These are phyloP conservation scores for Sporothrix globosa DNA, from an alignment of 2,329 filamentous ascomycete species.

Conservation along the genomic window DNA sequence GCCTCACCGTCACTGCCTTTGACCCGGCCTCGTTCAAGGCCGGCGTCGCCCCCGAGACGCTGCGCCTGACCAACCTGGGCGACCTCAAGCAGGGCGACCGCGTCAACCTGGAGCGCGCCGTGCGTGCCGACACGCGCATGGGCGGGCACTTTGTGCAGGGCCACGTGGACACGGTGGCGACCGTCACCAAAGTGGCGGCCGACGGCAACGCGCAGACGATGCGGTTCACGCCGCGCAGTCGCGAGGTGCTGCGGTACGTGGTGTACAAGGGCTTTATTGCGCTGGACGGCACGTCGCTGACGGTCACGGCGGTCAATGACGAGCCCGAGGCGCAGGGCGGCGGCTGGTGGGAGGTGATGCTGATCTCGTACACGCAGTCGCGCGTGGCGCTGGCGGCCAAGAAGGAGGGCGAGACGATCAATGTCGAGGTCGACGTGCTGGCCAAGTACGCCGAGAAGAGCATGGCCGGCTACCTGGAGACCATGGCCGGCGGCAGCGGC, in stretches of 20 bases:
- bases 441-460: conserved; percentile 90
- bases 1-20: conserved; percentile 78
- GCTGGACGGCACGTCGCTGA: conserved; percentile 92
- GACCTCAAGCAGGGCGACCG: conserved; percentile 64
- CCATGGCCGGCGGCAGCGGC: conserved; percentile 51
- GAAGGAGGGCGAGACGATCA: conserved; percentile 77
- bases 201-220: conserved; percentile 93
- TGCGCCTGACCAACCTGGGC: conserved; percentile 94
- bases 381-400: conserved; percentile 83
- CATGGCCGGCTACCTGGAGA: conserved; percentile 75
- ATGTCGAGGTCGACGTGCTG: conserved; percentile 90
- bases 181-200: conserved; percentile 69
- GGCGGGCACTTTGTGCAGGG: conserved; percentile 98
- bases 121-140: conserved; percentile 90
- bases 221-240: conserved; percentile 70
- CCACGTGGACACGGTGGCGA: conserved; percentile 89
- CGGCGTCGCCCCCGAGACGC: conserved; percentile 91
- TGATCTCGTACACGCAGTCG: conserved; percentile 95
- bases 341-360: conserved; percentile 94
- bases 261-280: conserved; percentile 97
- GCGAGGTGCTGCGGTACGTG: conserved; percentile 76
- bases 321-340: conserved; percentile 53
- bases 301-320: conserved; percentile 84
- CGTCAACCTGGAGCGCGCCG: conserved; percentile 93
- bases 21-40: conserved; percentile 72